Base-by-base conservation (phyloP, 2,329 filamentous ascomycete species). In the Phyllosticta citribraziliensis region DNA sequence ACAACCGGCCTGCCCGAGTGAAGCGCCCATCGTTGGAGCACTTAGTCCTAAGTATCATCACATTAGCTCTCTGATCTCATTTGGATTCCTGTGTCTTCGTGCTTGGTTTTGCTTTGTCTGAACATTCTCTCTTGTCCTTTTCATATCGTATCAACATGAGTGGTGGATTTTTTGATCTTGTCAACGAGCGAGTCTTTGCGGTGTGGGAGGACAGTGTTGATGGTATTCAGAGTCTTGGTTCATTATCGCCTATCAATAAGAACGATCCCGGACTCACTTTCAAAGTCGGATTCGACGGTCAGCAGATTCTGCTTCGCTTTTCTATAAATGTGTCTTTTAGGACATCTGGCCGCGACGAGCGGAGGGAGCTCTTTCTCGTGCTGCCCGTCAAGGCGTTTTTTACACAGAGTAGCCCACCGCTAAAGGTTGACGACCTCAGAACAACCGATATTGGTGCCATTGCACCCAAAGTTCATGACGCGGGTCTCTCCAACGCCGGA, bases 131-230 rank as follows among this genome's bases (percentile, higher is more conserved):
- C 22, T 27, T 25, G 47, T 12, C 40, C 51, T 30, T 8, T 30
- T 0, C 10, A 1, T 9, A 30, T 33, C 14, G 30, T 17, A 60
- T 54, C 27, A 40, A 24, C 24, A 52, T 25, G 54, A 47, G 47
- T 6, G 55, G 58, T 30, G 54, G n/a, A 22, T 14, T 19, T 2
- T 19, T 56, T 51, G 58, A 56, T 47, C 24, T 60, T 9, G 17
- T 60, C 47, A 56, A 56, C 11, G 53, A 60, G 27, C 53, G 55
- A 52, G 58, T 60, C 5, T 50, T 60, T 19, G 58, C 58, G 11
- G 53, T 56, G n/a, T 60, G 58, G 58, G 22, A 22, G 17, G 58
- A 60, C n/a, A 6, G 24, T 4, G 47, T 27, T 11, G 19, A 30
- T 20, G 47, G 52, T 25, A 24, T 54, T 14, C 47, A 30, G 8